Percentiles rank a stretch among this genome's conserved stretches.
Evolutionary conservation across 2,329 filamentous ascomycete species (phyloP).

Genomic region (Sphaceloma murrayae): DNA sequence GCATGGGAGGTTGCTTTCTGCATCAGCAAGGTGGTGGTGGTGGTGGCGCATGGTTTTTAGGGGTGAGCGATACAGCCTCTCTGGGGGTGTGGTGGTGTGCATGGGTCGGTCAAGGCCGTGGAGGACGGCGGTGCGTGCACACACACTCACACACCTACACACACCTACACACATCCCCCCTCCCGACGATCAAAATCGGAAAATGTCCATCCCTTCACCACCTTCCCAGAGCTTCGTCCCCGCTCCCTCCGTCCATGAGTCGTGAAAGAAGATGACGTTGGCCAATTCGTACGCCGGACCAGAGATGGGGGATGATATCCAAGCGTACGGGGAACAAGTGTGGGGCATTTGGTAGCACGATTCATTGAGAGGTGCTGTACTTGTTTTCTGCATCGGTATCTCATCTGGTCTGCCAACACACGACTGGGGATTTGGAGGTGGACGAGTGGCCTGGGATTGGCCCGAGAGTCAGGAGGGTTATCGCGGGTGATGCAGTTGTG

Average conservation of each 20-base stretch:
- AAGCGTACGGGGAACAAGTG: not conserved
- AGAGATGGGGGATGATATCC: not conserved
- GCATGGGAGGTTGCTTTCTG: not conserved
- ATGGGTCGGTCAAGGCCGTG: not conserved
- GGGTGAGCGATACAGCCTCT: too few relatives aligned
- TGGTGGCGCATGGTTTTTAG: constrained; percentile 6
- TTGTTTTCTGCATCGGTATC: constrained; percentile 9
- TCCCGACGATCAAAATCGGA: constrained; percentile 1
- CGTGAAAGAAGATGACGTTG: not conserved
- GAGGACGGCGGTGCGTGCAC: too few relatives aligned
- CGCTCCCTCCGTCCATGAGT: constrained; percentile 8
- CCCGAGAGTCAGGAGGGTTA: not conserved
- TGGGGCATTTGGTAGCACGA: too few relatives aligned
- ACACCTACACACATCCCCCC: too few relatives aligned
- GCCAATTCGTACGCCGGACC: not conserved
- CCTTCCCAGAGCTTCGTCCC: not conserved
- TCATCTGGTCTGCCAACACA: constrained; percentile 12
- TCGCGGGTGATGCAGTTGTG: constrained; percentile 11
- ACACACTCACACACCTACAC: too few relatives aligned
- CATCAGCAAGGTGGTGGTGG: constrained; percentile 6
- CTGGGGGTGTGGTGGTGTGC: too few relatives aligned
- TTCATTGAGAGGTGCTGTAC: too few relatives aligned
- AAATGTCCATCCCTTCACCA: too few relatives aligned
- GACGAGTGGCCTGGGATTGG: constrained; percentile 11
- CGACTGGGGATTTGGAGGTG: not conserved